A percentile compares a stretch with the other conserved stretches of the same genome.
These are phyloP conservation scores for Takashimella koratensis DNA, from an alignment of 1,284 basidiomycete species.

Conservation along the genomic window DNA sequence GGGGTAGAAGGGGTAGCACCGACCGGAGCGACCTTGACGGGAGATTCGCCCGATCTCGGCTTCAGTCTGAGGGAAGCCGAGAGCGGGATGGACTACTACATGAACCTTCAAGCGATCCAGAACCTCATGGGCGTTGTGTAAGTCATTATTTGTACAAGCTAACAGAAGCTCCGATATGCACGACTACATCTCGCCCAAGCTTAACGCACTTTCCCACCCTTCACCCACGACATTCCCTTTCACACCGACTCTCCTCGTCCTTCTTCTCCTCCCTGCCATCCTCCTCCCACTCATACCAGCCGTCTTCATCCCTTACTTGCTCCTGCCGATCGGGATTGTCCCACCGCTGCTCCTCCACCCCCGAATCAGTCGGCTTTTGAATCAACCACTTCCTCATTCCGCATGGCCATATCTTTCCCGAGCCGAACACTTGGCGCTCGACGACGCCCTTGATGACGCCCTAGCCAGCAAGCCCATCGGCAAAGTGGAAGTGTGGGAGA, in stretches of 20 bases:
- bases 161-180: slow-evolving; percentile 37
- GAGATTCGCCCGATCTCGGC: slow-evolving; percentile 16
- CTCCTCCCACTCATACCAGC: slow-evolving; percentile 41
- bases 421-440: slow-evolving; percentile 25
- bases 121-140: slow-evolving; percentile 49
- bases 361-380: slow-evolving; percentile 28
- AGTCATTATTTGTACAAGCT: slow-evolving; percentile 12
- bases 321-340: slow-evolving; percentile 38
- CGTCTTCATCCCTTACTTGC: slow-evolving; percentile 37
- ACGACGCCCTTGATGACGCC: slow-evolving; percentile 38
- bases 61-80: slow-evolving; percentile 32
- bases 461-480: slow-evolving; percentile 30
- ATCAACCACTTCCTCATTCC: slow-evolving; percentile 19
- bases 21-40: slow-evolving; percentile 19
- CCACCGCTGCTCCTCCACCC: slow-evolving; percentile 47
- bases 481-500: slow-evolving; percentile 47
- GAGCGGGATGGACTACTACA: slow-evolving; percentile 46
- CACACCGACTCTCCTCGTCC: slow-evolving; percentile 39
- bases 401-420: slow-evolving; percentile 16
- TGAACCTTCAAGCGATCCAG: slow-evolving; percentile 51
- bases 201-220: slow-evolving; percentile 1
- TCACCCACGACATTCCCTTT: slow-evolving; percentile 41
- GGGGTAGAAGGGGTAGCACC: slow-evolving; percentile 5
- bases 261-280: slow-evolving; percentile 40
- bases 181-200: slow-evolving; percentile 20